Conservation (phyloP, 2,329 filamentous ascomycete species). For the Colletotrichum chrysophilum region DNA sequence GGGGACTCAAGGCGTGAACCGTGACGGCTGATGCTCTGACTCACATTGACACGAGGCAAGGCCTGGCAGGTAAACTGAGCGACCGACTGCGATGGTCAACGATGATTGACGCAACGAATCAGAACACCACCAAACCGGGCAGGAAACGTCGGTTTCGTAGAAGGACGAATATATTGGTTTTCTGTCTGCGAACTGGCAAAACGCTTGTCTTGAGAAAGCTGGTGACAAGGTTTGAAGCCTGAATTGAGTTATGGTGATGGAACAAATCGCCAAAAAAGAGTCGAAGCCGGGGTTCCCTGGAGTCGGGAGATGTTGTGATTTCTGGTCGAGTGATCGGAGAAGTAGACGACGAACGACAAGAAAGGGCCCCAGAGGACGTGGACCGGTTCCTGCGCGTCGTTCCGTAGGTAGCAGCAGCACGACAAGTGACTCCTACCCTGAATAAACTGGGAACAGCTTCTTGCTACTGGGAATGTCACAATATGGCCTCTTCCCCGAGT, state of each 20-base stretch:
- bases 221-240: neutral
- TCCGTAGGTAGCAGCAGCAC: neutral
- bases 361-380: neutral
- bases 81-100: neutral
- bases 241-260: neutral
- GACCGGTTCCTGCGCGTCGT: neutral
- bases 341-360: neutral
- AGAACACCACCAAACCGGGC: neutral
- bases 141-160: neutral
- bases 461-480: neutral
- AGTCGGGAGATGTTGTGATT: neutral
- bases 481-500: neutral
- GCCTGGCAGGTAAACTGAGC: neutral
- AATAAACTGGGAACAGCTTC: neutral
- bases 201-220: neutral
- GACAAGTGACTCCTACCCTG: neutral
- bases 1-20: neutral
- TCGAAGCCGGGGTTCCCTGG: neutral
- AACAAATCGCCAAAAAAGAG: neutral
- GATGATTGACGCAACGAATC: neutral
- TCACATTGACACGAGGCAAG: neutral
- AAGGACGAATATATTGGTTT: neutral
- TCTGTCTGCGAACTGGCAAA: neutral
- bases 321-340: neutral
- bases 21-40: neutral